Base-by-base conservation (phyloP, 2,329 filamentous ascomycete species). In the Zarea fungicola region DNA sequence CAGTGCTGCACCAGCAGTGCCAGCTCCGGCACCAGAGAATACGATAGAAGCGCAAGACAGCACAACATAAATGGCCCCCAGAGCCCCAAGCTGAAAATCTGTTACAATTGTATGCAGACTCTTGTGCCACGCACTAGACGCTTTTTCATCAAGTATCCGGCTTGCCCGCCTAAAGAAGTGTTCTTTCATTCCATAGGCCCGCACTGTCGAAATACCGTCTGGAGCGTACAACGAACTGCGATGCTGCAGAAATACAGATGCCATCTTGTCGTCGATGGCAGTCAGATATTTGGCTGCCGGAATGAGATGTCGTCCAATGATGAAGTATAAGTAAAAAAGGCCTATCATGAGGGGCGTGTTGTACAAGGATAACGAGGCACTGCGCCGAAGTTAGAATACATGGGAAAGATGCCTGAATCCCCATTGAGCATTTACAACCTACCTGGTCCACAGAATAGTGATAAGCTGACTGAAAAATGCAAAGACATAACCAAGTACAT, bases 91-190 rank as follows among this genome's bases (percentile, higher is more conserved):
- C 6, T 84, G 75, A 67, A 82, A 81, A 21, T 77, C 75, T 65
- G 88, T 77, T 84, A 84, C 88, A 28, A 83, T 74, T 58, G 85
- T 84, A 62, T 85, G 84, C 1, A 85, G 69, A 75, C 77, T 83
- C 21, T 84, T 62, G 56, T 85, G 75, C 78, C 78, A 87, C 26
- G 75, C 78, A 0, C 82, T 73, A 14, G 76, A 73, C 11, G 73
- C 73, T 61, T 83, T 83, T 42, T 77, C 72, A 59, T 88, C 84
- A 21, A 36, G n/a, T 10, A 37, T 7, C 21, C 10, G 10, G 14
- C 13, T 45, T n/a, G 42, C 32, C 10, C 42, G 87, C 76, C 58
- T 76, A 77, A 84, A 69, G 55, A 86, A 88, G 1, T 73, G 70
- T 25, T 78, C 69, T 0, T 71, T 65, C 64, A 84, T 85, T 54